phyloP scores from a whole-genome alignment of 208 protist species.

The Crithidia expoeki region DNA sequence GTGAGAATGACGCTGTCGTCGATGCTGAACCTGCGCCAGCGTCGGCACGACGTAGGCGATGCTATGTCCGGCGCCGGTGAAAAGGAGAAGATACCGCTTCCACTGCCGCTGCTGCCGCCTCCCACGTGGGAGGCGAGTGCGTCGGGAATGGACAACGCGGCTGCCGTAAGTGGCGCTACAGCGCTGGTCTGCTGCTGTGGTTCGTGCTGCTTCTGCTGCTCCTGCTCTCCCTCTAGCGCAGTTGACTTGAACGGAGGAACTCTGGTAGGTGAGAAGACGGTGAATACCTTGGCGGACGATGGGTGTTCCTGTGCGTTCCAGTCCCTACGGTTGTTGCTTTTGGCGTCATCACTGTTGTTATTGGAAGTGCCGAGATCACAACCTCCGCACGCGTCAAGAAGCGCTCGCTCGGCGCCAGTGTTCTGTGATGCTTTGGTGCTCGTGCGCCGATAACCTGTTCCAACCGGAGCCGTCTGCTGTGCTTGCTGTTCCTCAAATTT shows the following conservation, averaged over 20 bases:
- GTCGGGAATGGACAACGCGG: not conserved
- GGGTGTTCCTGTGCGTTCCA: not conserved
- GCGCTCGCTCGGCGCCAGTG: not conserved
- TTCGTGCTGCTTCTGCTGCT: not conserved
- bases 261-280: not conserved
- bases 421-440: slow-evolving; percentile 4
- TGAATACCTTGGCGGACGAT: not conserved
- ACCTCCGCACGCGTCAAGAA: not conserved
- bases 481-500: not conserved
- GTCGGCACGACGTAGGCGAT: not conserved
- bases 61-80: slow-evolving; percentile 1
- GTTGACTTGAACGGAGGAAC: not conserved
- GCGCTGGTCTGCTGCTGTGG: not conserved
- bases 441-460: not conserved
- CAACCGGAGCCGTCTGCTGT: not conserved
- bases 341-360: not conserved
- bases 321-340: not conserved
- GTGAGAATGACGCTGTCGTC: slow-evolving; percentile 14
- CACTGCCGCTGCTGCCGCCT: not conserved
- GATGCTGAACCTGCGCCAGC: slow-evolving; percentile 11
- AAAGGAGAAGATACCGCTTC: slow-evolving; percentile 9
- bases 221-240: not conserved
- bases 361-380: not conserved
- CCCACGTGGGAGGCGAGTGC: not conserved
- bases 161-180: not conserved